These are phyloP conservation scores for Diutina sp. DNA, from an alignment of 1,139 yeast species.

Conservation along the genomic window DNA sequence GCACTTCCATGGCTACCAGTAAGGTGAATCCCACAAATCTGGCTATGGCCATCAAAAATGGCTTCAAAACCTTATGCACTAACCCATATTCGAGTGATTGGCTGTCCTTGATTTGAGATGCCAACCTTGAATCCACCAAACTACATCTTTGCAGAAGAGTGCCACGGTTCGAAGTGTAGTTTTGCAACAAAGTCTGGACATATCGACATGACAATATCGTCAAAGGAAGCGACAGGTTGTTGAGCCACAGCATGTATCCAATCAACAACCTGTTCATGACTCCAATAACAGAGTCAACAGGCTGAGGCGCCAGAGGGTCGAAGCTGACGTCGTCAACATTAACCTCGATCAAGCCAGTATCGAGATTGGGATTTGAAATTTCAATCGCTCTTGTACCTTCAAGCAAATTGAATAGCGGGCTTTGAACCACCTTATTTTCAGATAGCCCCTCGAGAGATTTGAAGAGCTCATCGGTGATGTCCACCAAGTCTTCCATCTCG, in stretches of 20 bases:
- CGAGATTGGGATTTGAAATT: conserved; percentile 45
- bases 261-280: conserved; percentile 34
- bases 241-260: conserved; percentile 44
- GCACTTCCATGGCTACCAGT: conserved; percentile 41
- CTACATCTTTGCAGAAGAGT: conserved; percentile 3
- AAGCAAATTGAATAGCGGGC: conserved; percentile 41
- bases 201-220: conserved; percentile 56
- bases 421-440: conserved; percentile 35
- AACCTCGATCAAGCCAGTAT: conserved; percentile 43
- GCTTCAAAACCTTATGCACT: conserved; percentile 36
- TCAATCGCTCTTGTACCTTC: conserved; percentile 73
- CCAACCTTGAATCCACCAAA: conserved; percentile 10
- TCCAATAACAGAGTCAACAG: conserved; percentile 26
- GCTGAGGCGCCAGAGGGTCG: conserved; percentile 20
- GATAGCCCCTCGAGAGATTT: conserved; percentile 16
- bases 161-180: conserved; percentile 12
- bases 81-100: conserved; percentile 7
- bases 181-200: conserved; percentile 39
- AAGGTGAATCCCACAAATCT: conserved; percentile 39
- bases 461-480: conserved; percentile 30
- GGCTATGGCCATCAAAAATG: conserved; percentile 35
- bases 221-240: conserved; percentile 46
- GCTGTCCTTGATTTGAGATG: not conserved
- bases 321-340: conserved; percentile 24
- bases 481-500: conserved; percentile 14